Evolutionary conservation across 2,329 filamentous ascomycete genomes (phyloP), one percentile per base, ranked within the genome.

Genomic region (Diplocarpon mali): DNA sequence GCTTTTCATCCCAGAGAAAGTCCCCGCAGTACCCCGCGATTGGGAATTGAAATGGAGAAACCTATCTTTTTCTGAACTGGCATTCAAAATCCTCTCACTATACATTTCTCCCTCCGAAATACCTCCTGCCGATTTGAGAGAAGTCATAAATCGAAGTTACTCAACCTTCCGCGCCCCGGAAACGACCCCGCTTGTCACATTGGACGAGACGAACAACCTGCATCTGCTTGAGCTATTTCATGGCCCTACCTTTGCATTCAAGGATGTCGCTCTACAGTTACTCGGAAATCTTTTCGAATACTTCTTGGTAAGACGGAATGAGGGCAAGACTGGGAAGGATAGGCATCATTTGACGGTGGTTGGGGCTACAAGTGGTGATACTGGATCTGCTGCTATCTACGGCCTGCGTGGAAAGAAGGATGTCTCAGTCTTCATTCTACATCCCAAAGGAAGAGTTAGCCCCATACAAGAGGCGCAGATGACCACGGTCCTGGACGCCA

Each of bases 281-380:
- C 69, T 98, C 2, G 92, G 92, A n/a, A 96, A 98, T 60, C 71
- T 98, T 2, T 96, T 93, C 54, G 85, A 93, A 65, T 92, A 90
- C 64, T 90, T 92, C 64, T 70, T 92, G 11, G 74, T 81, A 5
- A 71, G 85, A 54, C 78, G 76, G 64, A 92, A 92, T 55, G 60
- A 76, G 61, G 77, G 75, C 53, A 86, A 84, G 68, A 68, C 70
- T 24, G 78, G 79, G 8, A 64, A 64, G 57, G 70, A 70, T 67
- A 65, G 58, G 63, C 82, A 92, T 61, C 85, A 92, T 59, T 69
- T 95, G 54, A 89, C 86, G 0, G 85, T 94, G 3, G 79, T 95
- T 45, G 88, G 86, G 15, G 87, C 86, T 27, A 94, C 87, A 13
- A 87, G 81, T 58, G 87, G 87, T 52, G 86, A 88, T 62, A 96